Percentiles rank a stretch among this genome's conserved stretches.
These are phyloP conservation scores for Dictyostelium discoideum DNA, from an alignment of 78 protist species.

Conservation along the genomic window DNA sequence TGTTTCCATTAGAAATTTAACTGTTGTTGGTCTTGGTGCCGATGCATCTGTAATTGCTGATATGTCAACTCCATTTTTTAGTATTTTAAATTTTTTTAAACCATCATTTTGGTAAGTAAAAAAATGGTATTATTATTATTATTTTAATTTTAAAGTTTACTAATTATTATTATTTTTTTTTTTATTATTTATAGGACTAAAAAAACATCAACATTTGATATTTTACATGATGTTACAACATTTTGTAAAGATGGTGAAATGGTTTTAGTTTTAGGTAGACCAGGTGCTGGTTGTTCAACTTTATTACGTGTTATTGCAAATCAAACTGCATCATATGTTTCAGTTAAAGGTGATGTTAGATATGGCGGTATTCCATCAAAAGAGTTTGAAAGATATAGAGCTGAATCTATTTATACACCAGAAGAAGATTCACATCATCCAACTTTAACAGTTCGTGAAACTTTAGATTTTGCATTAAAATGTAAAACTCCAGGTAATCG, in stretches of 20 bases:
- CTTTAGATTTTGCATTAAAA: constrained; percentile 68
- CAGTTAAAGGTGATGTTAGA: constrained; percentile 37
- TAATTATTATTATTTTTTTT: too few species aligned
- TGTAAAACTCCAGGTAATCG: constrained; percentile 64
- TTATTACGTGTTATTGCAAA: constrained; percentile 58
- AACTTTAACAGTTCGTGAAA: constrained; percentile 59
- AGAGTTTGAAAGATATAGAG: constrained; percentile 37
- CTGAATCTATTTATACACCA: constrained; percentile 73
- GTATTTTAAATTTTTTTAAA: constrained; percentile 1
- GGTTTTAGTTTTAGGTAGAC: constrained; percentile 77
- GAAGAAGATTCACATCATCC: constrained; percentile 77
- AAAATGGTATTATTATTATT: background rate
- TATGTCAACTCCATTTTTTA: constrained; percentile 55
- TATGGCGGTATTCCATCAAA: constrained; percentile 60
- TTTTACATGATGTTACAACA: constrained; percentile 55
- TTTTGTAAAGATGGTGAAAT: constrained; percentile 79
- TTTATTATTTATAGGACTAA: background rate
- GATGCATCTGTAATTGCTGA: constrained; percentile 70
- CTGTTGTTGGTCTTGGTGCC: constrained; percentile 80
- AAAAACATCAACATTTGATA: constrained; percentile 55
- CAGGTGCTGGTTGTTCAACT: constrained; percentile 69
- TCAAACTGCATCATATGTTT: constrained; percentile 37
- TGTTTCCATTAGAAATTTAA: constrained; percentile 56
- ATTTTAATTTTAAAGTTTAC: background rate
- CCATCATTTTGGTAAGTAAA: constrained; percentile 6